Percentiles rank a stretch among this genome's conserved stretches.
Evolutionary conservation across 352 stramenopile species (phyloP).

Genomic region (Phytopythium ostracodes): DNA sequence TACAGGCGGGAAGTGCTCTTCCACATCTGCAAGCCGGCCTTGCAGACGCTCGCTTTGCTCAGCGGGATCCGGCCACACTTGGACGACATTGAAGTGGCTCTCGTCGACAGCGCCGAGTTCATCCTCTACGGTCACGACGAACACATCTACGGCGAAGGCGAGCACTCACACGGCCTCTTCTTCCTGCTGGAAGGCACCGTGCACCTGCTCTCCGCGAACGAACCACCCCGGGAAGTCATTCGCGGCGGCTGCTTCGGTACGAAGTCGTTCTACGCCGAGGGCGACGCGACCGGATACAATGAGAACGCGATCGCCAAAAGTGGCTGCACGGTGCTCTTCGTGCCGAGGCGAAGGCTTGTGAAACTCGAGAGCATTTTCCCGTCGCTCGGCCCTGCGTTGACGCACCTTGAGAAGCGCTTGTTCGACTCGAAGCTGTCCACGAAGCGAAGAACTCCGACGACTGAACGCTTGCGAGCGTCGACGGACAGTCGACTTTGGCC

Average conservation of each 20-base stretch:
- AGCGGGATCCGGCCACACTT: conserved; percentile 23
- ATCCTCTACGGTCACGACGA: conserved; percentile 50
- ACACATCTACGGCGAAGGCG: conserved; percentile 36
- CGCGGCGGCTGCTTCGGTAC: conserved; percentile 41
- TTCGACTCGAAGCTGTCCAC: conserved; percentile 35
- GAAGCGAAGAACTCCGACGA: conserved; percentile 5
- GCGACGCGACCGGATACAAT: conserved; percentile 24
- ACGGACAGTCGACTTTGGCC: too few species aligned
- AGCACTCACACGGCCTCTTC: conserved; percentile 41
- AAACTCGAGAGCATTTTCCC: conserved; percentile 39
- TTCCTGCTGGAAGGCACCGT: conserved; percentile 46
- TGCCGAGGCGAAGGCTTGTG: conserved; percentile 32
- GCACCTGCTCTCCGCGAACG: conserved; percentile 6
- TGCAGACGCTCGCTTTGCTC: conserved; percentile 37
- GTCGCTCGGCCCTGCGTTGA: conserved; percentile 28
- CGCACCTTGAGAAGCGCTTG: conserved; percentile 35
- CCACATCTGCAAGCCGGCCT: conserved; percentile 35
- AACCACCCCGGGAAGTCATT: conserved; percentile 19
- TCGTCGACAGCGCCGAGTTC: conserved; percentile 31
- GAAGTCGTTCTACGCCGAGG: conserved; percentile 17
- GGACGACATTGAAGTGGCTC: conserved; percentile 19
- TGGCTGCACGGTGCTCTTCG: conserved; percentile 40
- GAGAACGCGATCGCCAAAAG: conserved; percentile 38
- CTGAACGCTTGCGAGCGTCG: background rate
- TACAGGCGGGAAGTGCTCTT: conserved; percentile 37